These are phyloP conservation scores for Golubevia sp. DNA, from an alignment of 1,284 basidiomycete genomes.

Conservation along the genomic window DNA sequence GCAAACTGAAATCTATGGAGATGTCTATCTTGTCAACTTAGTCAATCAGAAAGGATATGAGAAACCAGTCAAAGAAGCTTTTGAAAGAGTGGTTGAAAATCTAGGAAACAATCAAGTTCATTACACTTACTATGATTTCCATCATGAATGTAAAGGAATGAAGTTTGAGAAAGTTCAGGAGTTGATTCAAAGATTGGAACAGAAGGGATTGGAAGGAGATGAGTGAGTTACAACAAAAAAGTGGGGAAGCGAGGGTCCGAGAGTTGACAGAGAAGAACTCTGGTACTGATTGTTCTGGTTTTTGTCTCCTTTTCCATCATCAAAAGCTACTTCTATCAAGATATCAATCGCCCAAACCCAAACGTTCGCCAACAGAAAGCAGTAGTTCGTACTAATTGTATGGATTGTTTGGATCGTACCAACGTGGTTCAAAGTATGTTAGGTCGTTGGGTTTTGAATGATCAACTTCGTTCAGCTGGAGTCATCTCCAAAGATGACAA, in stretches of 20 bases:
- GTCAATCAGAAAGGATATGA: conserved; percentile 96
- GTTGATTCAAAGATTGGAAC: conserved; percentile 77
- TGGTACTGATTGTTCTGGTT: not conserved
- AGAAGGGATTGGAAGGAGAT: conserved; percentile 72
- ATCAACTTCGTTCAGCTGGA: conserved; percentile 76
- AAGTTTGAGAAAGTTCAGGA: conserved; percentile 89
- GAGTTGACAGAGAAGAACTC: too few relatives aligned
- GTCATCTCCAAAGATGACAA: conserved; percentile 73
- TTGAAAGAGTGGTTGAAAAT: conserved; percentile 75
- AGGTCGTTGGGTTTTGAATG: conserved; percentile 64
- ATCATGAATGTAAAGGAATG: conserved; percentile 92
- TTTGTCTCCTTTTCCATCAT: not conserved
- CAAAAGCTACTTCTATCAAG: too few relatives aligned
- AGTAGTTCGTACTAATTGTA: conserved; percentile 67
- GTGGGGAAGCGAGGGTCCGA: too few relatives aligned
- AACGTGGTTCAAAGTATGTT: conserved; percentile 80
- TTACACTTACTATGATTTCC: conserved; percentile 98
- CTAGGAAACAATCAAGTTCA: conserved; percentile 72
- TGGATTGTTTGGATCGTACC: conserved; percentile 95
- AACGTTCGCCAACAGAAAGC: conserved; percentile 56
- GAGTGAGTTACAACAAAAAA: conserved; percentile 69
- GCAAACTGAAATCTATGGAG: conserved; percentile 78
- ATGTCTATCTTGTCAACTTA: conserved; percentile 83
- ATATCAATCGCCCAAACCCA: not conserved
- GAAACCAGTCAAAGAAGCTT: conserved; percentile 93